Base-by-base conservation (phyloP, 768 basidiomycete genomes). In the Trametes elegans region DNA sequence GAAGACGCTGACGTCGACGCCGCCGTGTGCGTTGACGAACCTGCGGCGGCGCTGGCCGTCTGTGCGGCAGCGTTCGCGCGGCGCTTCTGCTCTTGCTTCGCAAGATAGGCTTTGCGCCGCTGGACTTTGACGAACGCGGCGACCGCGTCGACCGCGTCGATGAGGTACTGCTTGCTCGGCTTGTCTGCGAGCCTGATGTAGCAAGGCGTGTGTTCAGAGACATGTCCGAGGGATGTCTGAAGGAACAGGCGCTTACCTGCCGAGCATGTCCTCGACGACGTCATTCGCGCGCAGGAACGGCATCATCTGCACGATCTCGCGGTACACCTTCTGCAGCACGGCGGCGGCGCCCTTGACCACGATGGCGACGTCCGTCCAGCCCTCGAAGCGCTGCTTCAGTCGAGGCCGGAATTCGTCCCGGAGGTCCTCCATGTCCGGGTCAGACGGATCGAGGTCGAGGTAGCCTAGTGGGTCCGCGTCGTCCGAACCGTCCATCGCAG, bases 371-470 rank as follows among this genome's bases (percentile, higher is more conserved):
- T 74, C 71, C 13, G 71, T 63, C 86, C 86, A 89, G 10, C 79
- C 79, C 24, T 80, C 77, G 34, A 87, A 80, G 3, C 83, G 75
- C 24, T 72, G 73, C 64, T 80, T 80, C 58, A 86, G 64, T 56
- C 74, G 74, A 0, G 85, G 86, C 51, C 79, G 71, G 36, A 81
- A 83, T 65, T 85, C 82, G 34, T 85, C 83, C 43, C 78, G 70
- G 42, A 87, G 47, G 38, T 85, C 84, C 23, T 83, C 83, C 38
- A 80, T 59, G 55, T 86, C 84, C 0, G 80, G 73, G 44, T 85
- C 83, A 10, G 70, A 65, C 10, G 73, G 72, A 28, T 81, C 79
- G 23, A 81, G 44, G 46, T 84, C 83, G 13, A 82, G 67, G 59
- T 76, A 79, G 9, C 74, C 76, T 7, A 81, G 55, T 32, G 79